Evolutionary conservation across 2,329 filamentous ascomycete genomes (phyloP), one percentile per base, ranked within the genome.

Genomic region (Fusarium sp.): DNA sequence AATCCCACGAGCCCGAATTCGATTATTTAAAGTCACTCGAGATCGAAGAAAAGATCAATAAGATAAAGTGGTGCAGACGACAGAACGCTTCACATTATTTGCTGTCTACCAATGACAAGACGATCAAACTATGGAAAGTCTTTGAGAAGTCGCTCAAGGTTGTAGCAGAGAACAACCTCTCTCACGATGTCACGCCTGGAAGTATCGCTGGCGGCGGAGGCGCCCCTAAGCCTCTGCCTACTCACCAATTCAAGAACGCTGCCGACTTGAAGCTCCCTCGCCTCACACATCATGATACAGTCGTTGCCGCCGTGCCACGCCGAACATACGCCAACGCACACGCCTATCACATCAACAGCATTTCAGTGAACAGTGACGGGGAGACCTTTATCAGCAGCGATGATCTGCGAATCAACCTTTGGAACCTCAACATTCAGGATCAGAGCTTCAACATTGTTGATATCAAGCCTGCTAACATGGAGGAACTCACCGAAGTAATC

Each of bases 11-110:
- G 80, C 96, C 96, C 69, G 96, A 99, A 82, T 99, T 99, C 81
- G 96, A 99, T 82, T 99, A 99, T 80, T 89, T 99, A 72, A 99
- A 99, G 83, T 99, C 96, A 34, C 88, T 99, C 74, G 96, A 99
- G 83, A 99, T 99, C 78, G 96, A 99, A 86, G 96, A 99, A 83
- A 99, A 99, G 85, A 99, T 99, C 87, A 99, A 99, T 88, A 99
- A 99, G 86, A 99, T 99, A 84, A 99, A 98, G 82, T 99, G 96
- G 96, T 99, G 96, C 81, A 91, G 92, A 78, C 91, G 96, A 82
- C 95, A 98, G 83, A 99, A 99, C 85, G 92, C 95, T 66, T 98
- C 96, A 57, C 96, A 99, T 83, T 99, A 97, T 81, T 89, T 99
- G 53, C 89, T 99, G 59, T 98, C 96, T 42, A 99, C 96, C 75